Percentiles rank a stretch among this genome's conserved stretches.
These are phyloP conservation scores for Schizophyllum amplum DNA, from an alignment of 1,284 basidiomycete genomes.

Conservation along the genomic window DNA sequence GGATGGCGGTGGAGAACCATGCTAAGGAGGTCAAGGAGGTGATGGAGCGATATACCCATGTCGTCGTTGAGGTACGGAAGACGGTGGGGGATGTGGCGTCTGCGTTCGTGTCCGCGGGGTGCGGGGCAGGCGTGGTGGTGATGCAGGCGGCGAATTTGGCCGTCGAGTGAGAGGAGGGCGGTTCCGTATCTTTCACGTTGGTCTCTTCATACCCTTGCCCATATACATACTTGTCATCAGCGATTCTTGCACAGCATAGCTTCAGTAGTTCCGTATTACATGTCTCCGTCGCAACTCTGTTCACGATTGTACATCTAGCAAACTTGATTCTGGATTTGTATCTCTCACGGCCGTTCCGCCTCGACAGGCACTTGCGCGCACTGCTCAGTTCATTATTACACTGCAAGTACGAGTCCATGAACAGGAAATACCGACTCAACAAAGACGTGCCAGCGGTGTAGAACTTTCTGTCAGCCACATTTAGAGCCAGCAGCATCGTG, in stretches of 20 bases:
- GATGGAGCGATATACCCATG: slow-evolving; percentile 44
- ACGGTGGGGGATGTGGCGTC: slow-evolving; percentile 79
- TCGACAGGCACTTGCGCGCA: too few relatives aligned
- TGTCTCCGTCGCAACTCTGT: background rate
- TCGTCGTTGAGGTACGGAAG: slow-evolving; percentile 57
- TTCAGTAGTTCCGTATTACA: background rate
- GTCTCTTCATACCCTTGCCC: too few relatives aligned
- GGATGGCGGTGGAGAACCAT: slow-evolving; percentile 60
- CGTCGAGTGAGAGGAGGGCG: background rate
- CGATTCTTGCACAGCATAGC: background rate
- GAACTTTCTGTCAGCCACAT: too few relatives aligned
- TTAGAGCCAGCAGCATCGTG: too few relatives aligned
- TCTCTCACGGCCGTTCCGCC: too few relatives aligned
- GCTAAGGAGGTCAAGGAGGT: slow-evolving; percentile 54
- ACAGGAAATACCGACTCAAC: too few relatives aligned
- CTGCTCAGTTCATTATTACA: too few relatives aligned
- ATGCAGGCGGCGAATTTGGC: slow-evolving; percentile 46
- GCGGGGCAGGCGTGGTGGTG: slow-evolving; percentile 58
- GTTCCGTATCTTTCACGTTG: background rate
- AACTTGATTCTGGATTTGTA: too few relatives aligned
- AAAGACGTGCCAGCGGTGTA: too few relatives aligned
- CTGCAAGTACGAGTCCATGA: too few relatives aligned
- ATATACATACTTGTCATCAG: background rate
- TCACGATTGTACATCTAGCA: background rate
- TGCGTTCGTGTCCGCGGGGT: slow-evolving; percentile 57